Conservation (phyloP, 2,329 filamentous ascomycete genomes). For the Passalora sequoiae region DNA sequence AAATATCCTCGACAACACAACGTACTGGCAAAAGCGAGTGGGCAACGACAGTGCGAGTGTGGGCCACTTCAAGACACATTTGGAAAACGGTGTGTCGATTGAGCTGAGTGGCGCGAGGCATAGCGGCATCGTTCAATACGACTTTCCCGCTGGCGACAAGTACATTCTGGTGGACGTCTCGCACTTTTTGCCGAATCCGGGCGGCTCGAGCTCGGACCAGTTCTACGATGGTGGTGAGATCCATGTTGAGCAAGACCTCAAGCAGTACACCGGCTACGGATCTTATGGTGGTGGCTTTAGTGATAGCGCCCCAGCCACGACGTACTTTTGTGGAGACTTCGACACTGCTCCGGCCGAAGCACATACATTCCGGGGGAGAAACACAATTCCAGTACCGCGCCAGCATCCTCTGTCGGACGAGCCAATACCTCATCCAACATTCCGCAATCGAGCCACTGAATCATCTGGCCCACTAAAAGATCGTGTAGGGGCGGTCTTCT, state of each 20-base stretch:
- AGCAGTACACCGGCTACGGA: conserved; percentile 53
- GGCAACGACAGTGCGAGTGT: conserved; percentile 46
- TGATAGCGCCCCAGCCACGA: conserved; percentile 50
- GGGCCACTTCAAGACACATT: conserved; percentile 56
- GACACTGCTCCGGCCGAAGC: conserved; percentile 38
- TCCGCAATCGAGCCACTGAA: conserved; percentile 31
- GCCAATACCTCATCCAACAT: conserved; percentile 35
- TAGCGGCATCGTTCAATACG: conserved; percentile 58
- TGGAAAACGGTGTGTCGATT: conserved; percentile 53
- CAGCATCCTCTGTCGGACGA: conserved; percentile 24
- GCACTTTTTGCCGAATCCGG: conserved; percentile 55
- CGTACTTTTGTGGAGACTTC: conserved; percentile 60
- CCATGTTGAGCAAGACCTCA: conserved; percentile 43
- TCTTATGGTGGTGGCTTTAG: conserved; percentile 63
- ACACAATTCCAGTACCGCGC: conserved; percentile 24
- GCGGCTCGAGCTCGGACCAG: conserved; percentile 44
- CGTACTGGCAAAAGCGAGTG: conserved; percentile 36
- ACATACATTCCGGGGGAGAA: conserved; percentile 32
- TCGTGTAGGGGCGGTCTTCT: conserved; percentile 50
- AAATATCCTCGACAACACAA: conserved; percentile 38
- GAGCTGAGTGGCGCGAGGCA: conserved; percentile 55
- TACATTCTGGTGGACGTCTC: conserved; percentile 59
- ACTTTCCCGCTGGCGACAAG: conserved; percentile 47
- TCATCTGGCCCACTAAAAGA: conserved; percentile 35
- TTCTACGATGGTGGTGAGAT: conserved; percentile 57